Percentiles rank a stretch among this genome's conserved stretches.
phyloP scores from a whole-genome alignment of 441 rosid species.

The Euphorbia schlechtendalii region DNA sequence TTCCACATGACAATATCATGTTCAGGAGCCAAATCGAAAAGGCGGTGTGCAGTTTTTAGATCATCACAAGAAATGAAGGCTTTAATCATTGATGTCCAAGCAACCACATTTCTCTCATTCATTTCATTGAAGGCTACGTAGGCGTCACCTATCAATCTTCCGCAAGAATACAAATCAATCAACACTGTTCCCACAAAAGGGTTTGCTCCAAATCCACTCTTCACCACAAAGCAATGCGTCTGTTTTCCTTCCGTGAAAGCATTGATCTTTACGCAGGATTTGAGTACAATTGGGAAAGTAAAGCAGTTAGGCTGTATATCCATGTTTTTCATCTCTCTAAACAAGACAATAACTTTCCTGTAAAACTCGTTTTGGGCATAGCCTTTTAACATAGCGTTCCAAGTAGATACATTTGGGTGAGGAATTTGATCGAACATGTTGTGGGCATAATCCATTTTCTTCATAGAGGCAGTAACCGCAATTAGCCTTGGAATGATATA shows the following conservation, averaged over 20 bases:
- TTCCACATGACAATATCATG: conserved; percentile 65
- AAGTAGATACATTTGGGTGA: conserved; percentile 34
- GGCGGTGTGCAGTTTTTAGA: conserved; percentile 37
- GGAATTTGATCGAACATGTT: conserved; percentile 53
- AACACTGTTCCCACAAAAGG: conserved; percentile 42
- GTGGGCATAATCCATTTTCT: conserved; percentile 38
- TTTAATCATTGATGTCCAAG: conserved; percentile 56
- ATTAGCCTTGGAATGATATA: conserved; percentile 44
- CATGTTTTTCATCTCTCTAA: conserved; percentile 36
- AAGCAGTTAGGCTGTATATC: conserved; percentile 44
- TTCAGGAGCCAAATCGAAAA: conserved; percentile 58
- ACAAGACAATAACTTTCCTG: conserved; percentile 37
- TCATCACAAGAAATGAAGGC: conserved; percentile 43
- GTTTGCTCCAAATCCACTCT: conserved; percentile 48
- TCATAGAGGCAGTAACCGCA: conserved; percentile 13
- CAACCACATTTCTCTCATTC: conserved; percentile 56
- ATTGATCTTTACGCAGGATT: conserved; percentile 37
- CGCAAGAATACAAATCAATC: conserved; percentile 56
- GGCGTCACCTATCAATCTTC: conserved; percentile 32
- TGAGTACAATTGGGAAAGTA: conserved; percentile 52
- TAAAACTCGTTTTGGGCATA: conserved; percentile 27
- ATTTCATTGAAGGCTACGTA: conserved; percentile 51
- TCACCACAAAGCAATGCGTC: conserved; percentile 48
- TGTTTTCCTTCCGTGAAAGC: conserved; percentile 45
- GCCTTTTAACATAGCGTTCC: conserved; percentile 64